phyloP scores from a whole-genome alignment of 164 flowering plant genomes.

The Santalum album region DNA sequence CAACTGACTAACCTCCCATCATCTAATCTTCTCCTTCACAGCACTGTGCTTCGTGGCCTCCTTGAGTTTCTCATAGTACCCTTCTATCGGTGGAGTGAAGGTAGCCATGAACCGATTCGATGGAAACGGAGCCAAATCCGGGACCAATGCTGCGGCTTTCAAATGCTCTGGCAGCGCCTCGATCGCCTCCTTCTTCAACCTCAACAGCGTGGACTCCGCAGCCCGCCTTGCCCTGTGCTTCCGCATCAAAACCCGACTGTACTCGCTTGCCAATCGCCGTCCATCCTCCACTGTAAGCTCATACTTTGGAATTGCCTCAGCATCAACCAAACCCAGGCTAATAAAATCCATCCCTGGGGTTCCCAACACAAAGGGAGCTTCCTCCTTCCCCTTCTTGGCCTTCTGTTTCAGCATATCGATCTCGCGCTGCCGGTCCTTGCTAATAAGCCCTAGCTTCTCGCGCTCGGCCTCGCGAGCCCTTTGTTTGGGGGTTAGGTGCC shows the following conservation, averaged over 20 bases:
- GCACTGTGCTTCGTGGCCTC: slow-evolving; percentile 52
- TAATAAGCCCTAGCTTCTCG: slow-evolving; percentile 71
- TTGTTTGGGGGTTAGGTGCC: slow-evolving; percentile 45
- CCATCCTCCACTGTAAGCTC: slow-evolving; percentile 90
- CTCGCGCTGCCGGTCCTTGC: slow-evolving; percentile 58
- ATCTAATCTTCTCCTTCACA: slow-evolving; percentile 59
- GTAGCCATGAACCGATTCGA: slow-evolving; percentile 71
- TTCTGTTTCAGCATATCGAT: slow-evolving; percentile 39
- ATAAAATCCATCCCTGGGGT: slow-evolving; percentile 79
- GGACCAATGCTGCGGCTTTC: slow-evolving; percentile 59
- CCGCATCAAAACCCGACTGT: slow-evolving; percentile 77
- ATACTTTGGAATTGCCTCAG: slow-evolving; percentile 62
- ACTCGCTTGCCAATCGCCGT: slow-evolving; percentile 74
- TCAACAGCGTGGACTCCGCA: slow-evolving; percentile 49
- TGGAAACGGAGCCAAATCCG: slow-evolving; percentile 73
- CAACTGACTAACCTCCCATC: slow-evolving; percentile 19
- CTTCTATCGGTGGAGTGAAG: slow-evolving; percentile 87
- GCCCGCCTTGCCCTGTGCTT: slow-evolving; percentile 62
- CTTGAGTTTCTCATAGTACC: slow-evolving; percentile 60
- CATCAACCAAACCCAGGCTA: slow-evolving; percentile 67
- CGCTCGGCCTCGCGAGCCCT: slow-evolving; percentile 58
- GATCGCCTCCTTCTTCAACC: slow-evolving; percentile 72
- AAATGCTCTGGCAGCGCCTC: slow-evolving; percentile 75
- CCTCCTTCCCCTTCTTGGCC: slow-evolving; percentile 12
- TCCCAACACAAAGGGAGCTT: slow-evolving; percentile 33